A percentile compares a stretch with the other conserved stretches of the same genome.
Evolutionary conservation across 257 asterid genomes (phyloP).

Genomic region (Capsicum pubescens): DNA sequence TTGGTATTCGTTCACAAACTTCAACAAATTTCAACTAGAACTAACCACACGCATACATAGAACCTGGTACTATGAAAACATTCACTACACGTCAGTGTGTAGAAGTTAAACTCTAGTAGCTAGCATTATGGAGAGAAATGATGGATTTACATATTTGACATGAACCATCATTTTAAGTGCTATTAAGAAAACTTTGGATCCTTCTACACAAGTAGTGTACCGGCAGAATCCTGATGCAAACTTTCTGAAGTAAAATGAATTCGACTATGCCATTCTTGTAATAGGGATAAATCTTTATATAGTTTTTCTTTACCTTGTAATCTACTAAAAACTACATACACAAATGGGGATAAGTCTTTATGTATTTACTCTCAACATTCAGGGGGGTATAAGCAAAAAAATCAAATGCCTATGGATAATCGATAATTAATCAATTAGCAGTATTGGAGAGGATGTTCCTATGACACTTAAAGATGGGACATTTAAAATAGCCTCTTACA

Average conservation of each 20-base stretch:
- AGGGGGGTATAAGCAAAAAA: background rate
- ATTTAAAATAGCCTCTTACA: too few species aligned
- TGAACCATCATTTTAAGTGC: conserved; percentile 34
- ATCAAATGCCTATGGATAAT: background rate
- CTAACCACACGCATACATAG: too few species aligned
- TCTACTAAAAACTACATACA: too few species aligned
- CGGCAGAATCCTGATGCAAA: conserved; percentile 27
- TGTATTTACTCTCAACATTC: background rate
- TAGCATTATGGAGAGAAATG: background rate
- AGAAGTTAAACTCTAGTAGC: background rate
- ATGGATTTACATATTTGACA: background rate
- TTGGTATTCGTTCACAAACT: too few species aligned
- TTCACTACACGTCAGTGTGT: background rate
- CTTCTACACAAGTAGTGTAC: conserved; percentile 35
- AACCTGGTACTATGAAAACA: background rate
- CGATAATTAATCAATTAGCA: background rate
- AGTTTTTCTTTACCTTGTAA: too few species aligned
- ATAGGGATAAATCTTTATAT: background rate
- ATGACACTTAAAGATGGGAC: background rate
- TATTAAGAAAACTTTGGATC: conserved; percentile 34
- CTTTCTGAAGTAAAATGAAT: conserved; percentile 27
- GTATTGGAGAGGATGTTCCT: background rate
- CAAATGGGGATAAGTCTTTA: too few species aligned
- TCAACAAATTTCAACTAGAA: too few species aligned
- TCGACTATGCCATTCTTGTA: conserved; percentile 32